phyloP scores from a whole-genome alignment of 495 filamentous ascomycete species.

The Podospora comata region DNA sequence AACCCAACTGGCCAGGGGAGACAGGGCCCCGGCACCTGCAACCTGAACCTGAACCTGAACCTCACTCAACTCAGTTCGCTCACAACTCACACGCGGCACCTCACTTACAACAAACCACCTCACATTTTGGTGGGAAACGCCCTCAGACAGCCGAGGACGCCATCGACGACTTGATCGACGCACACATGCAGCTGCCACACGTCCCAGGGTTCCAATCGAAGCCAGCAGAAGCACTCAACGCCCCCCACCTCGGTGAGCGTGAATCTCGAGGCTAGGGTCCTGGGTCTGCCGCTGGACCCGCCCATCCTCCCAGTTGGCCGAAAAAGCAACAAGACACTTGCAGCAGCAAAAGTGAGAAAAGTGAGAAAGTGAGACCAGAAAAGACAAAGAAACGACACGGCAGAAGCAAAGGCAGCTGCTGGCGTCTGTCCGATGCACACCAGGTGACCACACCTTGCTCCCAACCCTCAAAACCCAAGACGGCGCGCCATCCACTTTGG shows the following conservation, averaged over 20 bases:
- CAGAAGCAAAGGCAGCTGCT: background rate
- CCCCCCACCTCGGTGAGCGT: conserved; percentile 6
- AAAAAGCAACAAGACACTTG: conserved; percentile 3
- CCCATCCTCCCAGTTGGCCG: background rate
- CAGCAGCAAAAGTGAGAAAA: background rate
- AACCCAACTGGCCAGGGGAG: background rate
- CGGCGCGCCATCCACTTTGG: background rate
- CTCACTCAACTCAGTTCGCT: background rate
- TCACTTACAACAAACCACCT: background rate
- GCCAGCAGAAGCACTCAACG: background rate
- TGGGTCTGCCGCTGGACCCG: conserved; percentile 13
- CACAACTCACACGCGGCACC: background rate
- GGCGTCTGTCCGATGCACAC: conserved; percentile 9
- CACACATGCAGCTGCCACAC: background rate
- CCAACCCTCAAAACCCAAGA: conserved; percentile 1
- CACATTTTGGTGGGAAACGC: background rate
- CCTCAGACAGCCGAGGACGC: background rate
- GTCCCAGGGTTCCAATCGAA: background rate
- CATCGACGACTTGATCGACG: background rate
- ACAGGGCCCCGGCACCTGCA: background rate
- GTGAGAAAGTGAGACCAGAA: background rate
- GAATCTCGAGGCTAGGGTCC: conserved; percentile 6
- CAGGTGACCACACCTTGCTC: background rate
- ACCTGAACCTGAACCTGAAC: background rate
- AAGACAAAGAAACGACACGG: background rate